phyloP scores from a whole-genome alignment of 2,329 filamentous ascomycete genomes.

The Paraconiothyrium brasiliense region DNA sequence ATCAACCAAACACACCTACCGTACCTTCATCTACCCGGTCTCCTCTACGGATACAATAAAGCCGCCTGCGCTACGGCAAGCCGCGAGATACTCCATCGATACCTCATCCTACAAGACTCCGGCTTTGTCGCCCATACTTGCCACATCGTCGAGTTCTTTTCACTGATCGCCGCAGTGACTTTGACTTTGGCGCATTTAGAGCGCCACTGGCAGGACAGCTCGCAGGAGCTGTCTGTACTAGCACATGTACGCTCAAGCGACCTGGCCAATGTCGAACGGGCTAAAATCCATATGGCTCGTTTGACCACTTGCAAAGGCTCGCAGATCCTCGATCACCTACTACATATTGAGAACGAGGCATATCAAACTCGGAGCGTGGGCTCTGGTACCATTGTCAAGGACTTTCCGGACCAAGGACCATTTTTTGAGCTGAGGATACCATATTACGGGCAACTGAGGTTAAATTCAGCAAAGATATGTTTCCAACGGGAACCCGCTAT shows the following conservation, averaged over 20 bases:
- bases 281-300: neutral
- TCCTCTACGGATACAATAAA: constrained; percentile 1
- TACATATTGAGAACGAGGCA: constrained; percentile 13
- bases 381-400: constrained; percentile 11
- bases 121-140: constrained; percentile 4
- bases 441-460: constrained; percentile 13
- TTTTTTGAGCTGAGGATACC: constrained; percentile 16
- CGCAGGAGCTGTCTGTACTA: constrained; percentile 5
- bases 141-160: constrained; percentile 14
- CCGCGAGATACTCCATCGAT: constrained; percentile 14
- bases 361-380: constrained; percentile 11
- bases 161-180: constrained; percentile 14
- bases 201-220: constrained; percentile 8
- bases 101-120: constrained; percentile 8
- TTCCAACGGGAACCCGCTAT: constrained; percentile 7
- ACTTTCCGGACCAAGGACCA: constrained; percentile 1
- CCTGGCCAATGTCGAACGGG: constrained; percentile 5
- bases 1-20: constrained; percentile 18
- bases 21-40: neutral
- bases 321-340: constrained; percentile 2
- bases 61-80: constrained; percentile 14
- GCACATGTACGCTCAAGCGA: constrained; percentile 15
- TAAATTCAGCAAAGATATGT: constrained; percentile 12
- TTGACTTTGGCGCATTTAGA: constrained; percentile 11
- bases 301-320: constrained; percentile 11